These are phyloP conservation scores for Verticillium isaacii DNA, from an alignment of 2,329 filamentous ascomycete genomes.

Conservation along the genomic window DNA sequence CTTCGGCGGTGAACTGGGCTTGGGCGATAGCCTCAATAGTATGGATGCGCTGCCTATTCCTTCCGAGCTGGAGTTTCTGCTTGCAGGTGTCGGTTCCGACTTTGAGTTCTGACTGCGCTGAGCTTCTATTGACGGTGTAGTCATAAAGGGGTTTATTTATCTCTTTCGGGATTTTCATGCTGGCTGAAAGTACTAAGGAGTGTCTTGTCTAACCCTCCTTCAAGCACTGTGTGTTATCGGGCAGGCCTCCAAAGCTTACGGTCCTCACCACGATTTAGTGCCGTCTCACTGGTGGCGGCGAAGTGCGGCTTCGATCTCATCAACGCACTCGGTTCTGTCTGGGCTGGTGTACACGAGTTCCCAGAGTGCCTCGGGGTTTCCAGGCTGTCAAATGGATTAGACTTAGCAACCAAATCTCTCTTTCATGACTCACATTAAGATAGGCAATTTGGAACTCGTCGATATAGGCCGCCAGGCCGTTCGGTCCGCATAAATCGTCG, in stretches of 20 bases:
- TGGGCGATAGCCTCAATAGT: conserved; percentile 7
- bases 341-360: not conserved
- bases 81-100: conserved; percentile 19
- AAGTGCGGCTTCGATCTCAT: not conserved
- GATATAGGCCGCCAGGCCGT: conserved; percentile 10
- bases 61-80: conserved; percentile 22
- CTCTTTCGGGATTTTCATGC: too few species aligned
- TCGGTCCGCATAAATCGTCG: conserved; percentile 9
- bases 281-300: not conserved
- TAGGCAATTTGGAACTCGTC: not conserved
- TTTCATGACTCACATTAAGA: not conserved
- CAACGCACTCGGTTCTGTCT: not conserved
- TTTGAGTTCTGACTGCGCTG: conserved; percentile 3
- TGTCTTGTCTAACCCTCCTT: too few species aligned
- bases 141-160: too few species aligned
- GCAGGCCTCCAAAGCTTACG: too few species aligned
- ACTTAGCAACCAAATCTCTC: not conserved
- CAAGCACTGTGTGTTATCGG: too few species aligned
- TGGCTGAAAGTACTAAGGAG: too few species aligned
- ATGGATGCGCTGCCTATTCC: conserved; percentile 20
- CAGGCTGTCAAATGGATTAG: not conserved
- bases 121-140: too few species aligned
- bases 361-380: not conserved
- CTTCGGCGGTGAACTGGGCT: conserved; percentile 6
- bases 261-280: too few species aligned